These are phyloP conservation scores for Aegle marmelos DNA, from an alignment of 345 rosid species.

Conservation along the genomic window DNA sequence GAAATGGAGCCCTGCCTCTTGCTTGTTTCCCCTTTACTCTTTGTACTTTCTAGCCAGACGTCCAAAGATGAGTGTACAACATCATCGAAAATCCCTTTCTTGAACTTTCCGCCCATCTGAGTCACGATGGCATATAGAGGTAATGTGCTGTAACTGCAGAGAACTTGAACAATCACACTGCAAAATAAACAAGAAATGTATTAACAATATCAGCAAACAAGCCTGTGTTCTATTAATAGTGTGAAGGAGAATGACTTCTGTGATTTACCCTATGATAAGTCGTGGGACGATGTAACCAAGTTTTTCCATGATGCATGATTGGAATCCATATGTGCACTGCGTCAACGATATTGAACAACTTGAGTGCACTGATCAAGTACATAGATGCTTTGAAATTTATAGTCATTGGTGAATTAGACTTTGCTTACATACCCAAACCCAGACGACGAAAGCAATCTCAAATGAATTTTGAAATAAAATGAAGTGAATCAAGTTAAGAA, in stretches of 20 bases:
- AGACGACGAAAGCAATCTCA: constrained; percentile 85
- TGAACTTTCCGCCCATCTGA: constrained; percentile 80
- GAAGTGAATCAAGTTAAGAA: constrained; percentile 73
- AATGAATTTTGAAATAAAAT: constrained; percentile 81
- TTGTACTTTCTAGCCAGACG: constrained; percentile 23
- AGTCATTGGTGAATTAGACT: no score
- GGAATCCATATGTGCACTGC: constrained; percentile 70
- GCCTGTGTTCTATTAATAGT: neutral
- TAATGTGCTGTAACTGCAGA: constrained; percentile 86
- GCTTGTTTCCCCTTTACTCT: constrained; percentile 18
- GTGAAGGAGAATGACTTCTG: neutral
- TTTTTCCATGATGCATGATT: constrained; percentile 82
- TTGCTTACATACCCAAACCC: constrained; percentile 58
- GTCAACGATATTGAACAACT: neutral
- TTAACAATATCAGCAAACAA: neutral
- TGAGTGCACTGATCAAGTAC: neutral
- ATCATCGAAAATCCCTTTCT: constrained; percentile 42
- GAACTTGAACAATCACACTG: constrained; percentile 80
- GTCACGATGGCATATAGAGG: constrained; percentile 76
- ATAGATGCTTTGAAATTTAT: no score
- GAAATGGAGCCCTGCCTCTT: neutral
- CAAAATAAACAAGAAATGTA: neutral
- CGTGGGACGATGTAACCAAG: constrained; percentile 60
- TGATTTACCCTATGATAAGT: constrained; percentile 66
- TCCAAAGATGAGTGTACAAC: constrained; percentile 18